Conservation (phyloP, 352 stramenopile species). For the Chrysophaeum taylorii region DNA sequence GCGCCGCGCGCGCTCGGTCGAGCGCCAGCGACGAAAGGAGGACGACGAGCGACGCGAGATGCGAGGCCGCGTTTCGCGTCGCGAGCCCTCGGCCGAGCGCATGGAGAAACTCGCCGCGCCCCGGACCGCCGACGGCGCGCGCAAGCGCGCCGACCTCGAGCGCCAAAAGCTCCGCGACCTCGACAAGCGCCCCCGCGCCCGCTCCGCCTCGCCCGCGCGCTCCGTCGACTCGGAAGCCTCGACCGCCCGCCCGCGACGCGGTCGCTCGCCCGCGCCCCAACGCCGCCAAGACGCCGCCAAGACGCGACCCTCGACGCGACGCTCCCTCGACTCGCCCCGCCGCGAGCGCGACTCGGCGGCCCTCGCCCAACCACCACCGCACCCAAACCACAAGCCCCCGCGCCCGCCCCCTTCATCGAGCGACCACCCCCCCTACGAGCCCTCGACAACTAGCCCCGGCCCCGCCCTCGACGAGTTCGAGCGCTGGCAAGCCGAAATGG, state of each 20-base stretch:
- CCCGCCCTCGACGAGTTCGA: not conserved
- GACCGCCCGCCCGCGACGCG: not conserved
- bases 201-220: not conserved
- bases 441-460: too few species aligned
- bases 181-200: not conserved
- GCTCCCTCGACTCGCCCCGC: not conserved
- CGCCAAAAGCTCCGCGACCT: too few species aligned
- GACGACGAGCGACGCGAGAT: too few species aligned
- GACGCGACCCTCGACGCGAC: not conserved
- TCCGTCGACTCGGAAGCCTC: not conserved
- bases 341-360: not conserved
- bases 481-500: conserved; percentile 11
- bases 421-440: not conserved
- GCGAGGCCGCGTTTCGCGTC: too few species aligned
- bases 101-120: too few species aligned
- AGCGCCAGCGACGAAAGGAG: not conserved
- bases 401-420: not conserved
- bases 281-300: not conserved
- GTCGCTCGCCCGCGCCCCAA: not conserved
- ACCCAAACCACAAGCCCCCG: not conserved
- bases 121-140: too few species aligned
- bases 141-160: too few species aligned
- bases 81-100: too few species aligned
- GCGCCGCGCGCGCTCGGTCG: not conserved
- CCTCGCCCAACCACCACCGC: not conserved